Evolutionary conservation across 805 yeast species (phyloP).

Genomic region (Cyberlindnera mississippiensis): DNA sequence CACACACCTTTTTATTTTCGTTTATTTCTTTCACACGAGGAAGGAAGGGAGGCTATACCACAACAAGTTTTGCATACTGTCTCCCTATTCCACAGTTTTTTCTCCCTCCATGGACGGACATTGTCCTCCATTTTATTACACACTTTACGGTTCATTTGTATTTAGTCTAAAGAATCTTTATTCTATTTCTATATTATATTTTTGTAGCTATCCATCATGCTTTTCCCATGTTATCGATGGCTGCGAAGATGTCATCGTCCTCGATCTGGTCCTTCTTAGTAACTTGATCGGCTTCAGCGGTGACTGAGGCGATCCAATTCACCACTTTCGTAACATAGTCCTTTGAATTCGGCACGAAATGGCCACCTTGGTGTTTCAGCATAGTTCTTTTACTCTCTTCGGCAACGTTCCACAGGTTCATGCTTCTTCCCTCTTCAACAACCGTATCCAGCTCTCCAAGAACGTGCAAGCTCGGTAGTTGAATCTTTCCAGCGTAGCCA

Average conservation of each 20-base stretch:
- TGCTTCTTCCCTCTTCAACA: slow-evolving; percentile 67
- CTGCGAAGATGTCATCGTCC: slow-evolving; percentile 31
- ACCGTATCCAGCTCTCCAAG: slow-evolving; percentile 87
- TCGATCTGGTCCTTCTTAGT: slow-evolving; percentile 24
- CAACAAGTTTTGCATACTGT: not conserved
- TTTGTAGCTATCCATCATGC: slow-evolving; percentile 1
- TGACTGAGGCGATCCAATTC: slow-evolving; percentile 29
- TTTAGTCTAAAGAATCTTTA: not conserved
- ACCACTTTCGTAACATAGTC: slow-evolving; percentile 31
- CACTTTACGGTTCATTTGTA: not conserved
- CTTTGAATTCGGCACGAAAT: slow-evolving; percentile 88
- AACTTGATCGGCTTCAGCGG: slow-evolving; percentile 1
- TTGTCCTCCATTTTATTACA: not conserved
- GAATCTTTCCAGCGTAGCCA: slow-evolving; percentile 19
- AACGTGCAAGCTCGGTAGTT: slow-evolving; percentile 57
- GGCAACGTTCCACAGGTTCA: slow-evolving; percentile 51
- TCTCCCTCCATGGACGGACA: not conserved
- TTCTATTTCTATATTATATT: not conserved
- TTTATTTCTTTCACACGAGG: not conserved
- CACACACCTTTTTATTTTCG: not conserved
- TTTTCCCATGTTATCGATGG: slow-evolving; percentile 39
- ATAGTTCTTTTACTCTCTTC: slow-evolving; percentile 38
- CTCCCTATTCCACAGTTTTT: not conserved
- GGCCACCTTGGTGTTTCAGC: slow-evolving; percentile 91
- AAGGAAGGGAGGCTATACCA: not conserved